phyloP scores from a whole-genome alignment of 176 grass and related monocot genomes.

The Rhynchospora tenuis region DNA sequence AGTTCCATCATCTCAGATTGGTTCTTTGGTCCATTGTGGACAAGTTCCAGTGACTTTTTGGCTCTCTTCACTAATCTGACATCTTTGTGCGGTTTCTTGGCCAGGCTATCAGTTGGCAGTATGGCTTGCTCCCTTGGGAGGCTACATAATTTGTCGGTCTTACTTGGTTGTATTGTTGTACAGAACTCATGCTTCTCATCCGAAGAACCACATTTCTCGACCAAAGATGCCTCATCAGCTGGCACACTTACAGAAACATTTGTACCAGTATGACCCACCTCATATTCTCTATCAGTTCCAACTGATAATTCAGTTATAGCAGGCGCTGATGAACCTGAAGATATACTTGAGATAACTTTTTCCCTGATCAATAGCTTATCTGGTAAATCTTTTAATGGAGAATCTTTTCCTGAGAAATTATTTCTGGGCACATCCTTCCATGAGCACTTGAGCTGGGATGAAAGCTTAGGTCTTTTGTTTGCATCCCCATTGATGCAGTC shows the following conservation, averaged over 20 bases:
- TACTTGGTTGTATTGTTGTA: not conserved
- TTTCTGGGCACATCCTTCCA: constrained; percentile 33
- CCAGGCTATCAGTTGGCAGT: not conserved
- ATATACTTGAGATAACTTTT: constrained; percentile 45
- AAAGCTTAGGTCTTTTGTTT: constrained; percentile 35
- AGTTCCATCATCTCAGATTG: not conserved
- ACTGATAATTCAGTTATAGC: constrained; percentile 64
- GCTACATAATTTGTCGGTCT: not conserved
- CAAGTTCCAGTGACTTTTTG: not conserved
- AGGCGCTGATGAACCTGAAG: constrained; percentile 71
- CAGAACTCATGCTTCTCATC: constrained; percentile 31
- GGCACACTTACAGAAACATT: constrained; percentile 22
- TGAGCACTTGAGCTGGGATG: constrained; percentile 40
- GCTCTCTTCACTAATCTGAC: not conserved
- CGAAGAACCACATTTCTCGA: constrained; percentile 70
- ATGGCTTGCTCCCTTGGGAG: not conserved
- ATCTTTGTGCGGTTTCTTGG: constrained; percentile 5
- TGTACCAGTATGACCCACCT: constrained; percentile 25
- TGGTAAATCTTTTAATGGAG: constrained; percentile 29
- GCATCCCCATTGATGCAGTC: constrained; percentile 26
- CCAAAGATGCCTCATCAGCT: constrained; percentile 72
- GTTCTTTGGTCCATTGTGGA: not conserved
- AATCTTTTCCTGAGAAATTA: constrained; percentile 43
- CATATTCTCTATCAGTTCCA: constrained; percentile 54
- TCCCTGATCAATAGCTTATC: constrained; percentile 18